Evolutionary conservation across 2,329 filamentous ascomycete species (phyloP).

Genomic region (Stemphylium vesicarium): DNA sequence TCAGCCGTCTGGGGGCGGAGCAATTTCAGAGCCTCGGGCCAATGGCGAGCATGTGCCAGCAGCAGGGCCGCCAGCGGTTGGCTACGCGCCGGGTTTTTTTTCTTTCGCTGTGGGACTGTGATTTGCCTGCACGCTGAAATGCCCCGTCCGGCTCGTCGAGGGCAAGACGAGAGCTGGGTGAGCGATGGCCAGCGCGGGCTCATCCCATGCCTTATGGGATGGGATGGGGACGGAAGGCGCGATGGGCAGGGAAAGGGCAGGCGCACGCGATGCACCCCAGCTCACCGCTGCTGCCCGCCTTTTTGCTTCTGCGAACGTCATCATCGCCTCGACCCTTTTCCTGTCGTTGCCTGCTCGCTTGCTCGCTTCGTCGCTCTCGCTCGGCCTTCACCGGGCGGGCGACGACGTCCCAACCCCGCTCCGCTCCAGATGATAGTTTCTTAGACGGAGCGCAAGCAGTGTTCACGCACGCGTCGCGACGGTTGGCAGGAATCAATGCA

Average conservation of each 20-base stretch:
- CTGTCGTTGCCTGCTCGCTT: background rate
- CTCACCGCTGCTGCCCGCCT: conserved; percentile 19
- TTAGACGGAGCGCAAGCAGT: no score
- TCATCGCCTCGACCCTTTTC: conserved; percentile 8
- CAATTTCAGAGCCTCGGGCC: conserved; percentile 27
- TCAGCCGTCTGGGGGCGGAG: conserved; percentile 19
- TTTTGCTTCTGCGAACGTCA: conserved; percentile 16
- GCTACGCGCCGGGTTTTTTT: conserved; percentile 37
- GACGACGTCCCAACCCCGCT: no score
- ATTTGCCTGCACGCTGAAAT: conserved; percentile 36
- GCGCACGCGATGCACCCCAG: conserved; percentile 10
- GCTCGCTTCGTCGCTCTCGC: background rate
- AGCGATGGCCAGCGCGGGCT: background rate
- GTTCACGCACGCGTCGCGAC: no score
- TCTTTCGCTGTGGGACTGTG: conserved; percentile 33
- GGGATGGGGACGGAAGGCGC: background rate
- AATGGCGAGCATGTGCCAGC: conserved; percentile 20
- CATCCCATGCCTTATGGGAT: background rate
- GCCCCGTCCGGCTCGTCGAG: conserved; percentile 8
- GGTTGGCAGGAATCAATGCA: no score
- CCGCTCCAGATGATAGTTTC: no score
- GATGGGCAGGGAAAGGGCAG: conserved; percentile 3
- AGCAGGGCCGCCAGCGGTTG: conserved; percentile 33
- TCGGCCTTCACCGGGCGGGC: no score
- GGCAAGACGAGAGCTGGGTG: background rate